Evolutionary conservation across 2,329 filamentous ascomycete genomes (phyloP), one percentile per base, ranked within the genome.

Genomic region (Dothideomycetidae sp.): DNA sequence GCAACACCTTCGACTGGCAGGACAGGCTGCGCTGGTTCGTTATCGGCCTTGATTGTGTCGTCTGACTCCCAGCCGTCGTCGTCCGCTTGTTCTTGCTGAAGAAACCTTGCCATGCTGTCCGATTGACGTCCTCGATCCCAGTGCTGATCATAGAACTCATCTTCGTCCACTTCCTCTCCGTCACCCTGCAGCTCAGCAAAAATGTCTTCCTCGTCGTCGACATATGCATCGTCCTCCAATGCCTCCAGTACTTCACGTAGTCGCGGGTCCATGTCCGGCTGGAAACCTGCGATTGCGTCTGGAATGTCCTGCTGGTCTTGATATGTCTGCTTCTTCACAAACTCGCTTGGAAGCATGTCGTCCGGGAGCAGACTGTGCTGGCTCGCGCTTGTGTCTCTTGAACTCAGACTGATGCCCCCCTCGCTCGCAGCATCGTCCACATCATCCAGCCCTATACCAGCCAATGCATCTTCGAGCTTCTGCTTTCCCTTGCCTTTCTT

Each of bases 191-290:
- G 61, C 46, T 78, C 61, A 31, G 72, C 73, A 57, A 98, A 96
- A 36, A 96, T 62, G 39, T 90, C 81, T n/a, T 90, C 82, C 15
- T 77, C 75, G 17, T 72, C 69, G 23, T 88, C 88, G 2, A 98
- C 86, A 53, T 84, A 98, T 2, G 81, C 88, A 15, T 98, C 90
- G 52, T 98, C 90, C 33, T 98, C 90, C 18, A 98, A 63, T 9
- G 90, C 90, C 59, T 94, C 86, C 15, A 98, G 62, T 4, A 86
- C 85, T 57, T 98, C 90, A 31, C 90, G 73, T 48, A 98, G 57
- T 28, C 88, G 71, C 2, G 86, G 86, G 52, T 98, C 92, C 90
- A 98, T 96, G 53, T 96, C 86, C 5, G 92, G 90, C 59, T 98
- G 81, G 57, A 98, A 93, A 0, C 90, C 90, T 2, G 81, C 79